Base-by-base conservation (phyloP, 768 basidiomycete genomes). In the Kwoniella sp. region DNA sequence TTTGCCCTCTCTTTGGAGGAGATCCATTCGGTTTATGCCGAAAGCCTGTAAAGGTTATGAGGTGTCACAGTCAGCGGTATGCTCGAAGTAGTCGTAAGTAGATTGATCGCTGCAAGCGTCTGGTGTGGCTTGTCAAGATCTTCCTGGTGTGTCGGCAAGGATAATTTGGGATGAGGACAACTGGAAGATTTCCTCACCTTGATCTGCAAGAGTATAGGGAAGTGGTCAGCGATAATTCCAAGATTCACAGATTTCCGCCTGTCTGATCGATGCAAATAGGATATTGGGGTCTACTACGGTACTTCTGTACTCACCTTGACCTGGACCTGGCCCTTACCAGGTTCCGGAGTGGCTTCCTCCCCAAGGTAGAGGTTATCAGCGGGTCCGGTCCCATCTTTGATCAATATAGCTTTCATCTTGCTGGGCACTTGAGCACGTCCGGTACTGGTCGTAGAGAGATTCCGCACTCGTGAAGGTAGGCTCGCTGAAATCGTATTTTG, bases 11-110 rank as follows among this genome's bases (percentile, higher is more conserved):
- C 81, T 61, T 61, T 81, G 92, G 5, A 69, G 57, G 59, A 92
- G 84, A 74, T 94, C 92, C 91, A 91, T 88, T 30, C 93, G 85
- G 81, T 94, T 94, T 65, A 94, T 81, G n/a, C 91, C 91, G 77
- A 94, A 93, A 0, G 88, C 88, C 78, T 86, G 13, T 12, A 12
- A 51, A 7, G 2, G 37, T 56, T 15, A 55, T 13, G 34, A 13
- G 34, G 13, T 37, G 7, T 37, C 34, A 7, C 58, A 47, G 37
- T 48, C 47, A 48, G 47, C 20, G 38, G 38, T 41, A 9, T 9
- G 38, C 38, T 41, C 38, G 38, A 29, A 22, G 48, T 11, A 47
- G 41, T 15, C 7, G 23, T 23, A 26, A 52, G 50, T 11, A 20
- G 8, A 52, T 11, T 11, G 50, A n/a, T n/a, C n/a, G n/a, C n/a